Conservation (phyloP, 1,284 basidiomycete genomes). For the Golubevia sp. region DNA sequence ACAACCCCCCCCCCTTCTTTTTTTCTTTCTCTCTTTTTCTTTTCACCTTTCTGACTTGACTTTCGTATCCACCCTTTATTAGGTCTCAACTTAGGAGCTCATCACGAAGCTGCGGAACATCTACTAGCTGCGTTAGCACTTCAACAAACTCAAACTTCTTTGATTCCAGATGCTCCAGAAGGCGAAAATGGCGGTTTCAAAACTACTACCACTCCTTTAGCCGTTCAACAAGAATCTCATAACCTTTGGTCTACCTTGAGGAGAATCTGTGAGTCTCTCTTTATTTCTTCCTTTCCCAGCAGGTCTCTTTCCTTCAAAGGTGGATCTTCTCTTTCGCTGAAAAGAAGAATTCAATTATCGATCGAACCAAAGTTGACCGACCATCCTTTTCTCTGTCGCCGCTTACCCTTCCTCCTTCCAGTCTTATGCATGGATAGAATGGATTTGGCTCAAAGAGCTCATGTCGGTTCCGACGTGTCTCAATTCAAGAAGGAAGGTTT, state of each 20-base stretch:
- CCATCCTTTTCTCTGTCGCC: constrained; percentile 5
- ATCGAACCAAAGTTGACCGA: too few species aligned
- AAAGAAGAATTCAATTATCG: too few species aligned
- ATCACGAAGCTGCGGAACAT: constrained; percentile 95
- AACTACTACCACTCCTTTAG: constrained; percentile 29
- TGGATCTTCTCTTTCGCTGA: neutral
- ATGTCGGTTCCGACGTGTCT: constrained; percentile 68
- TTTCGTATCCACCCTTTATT: constrained; percentile 16
- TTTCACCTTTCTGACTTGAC: constrained; percentile 4
- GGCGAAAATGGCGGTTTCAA: constrained; percentile 23
- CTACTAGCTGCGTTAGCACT: constrained; percentile 88
- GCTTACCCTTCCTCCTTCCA: neutral
- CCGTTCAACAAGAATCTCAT: constrained; percentile 51
- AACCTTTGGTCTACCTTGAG: constrained; percentile 92
- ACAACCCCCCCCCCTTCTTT: neutral
- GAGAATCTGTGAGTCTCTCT: constrained; percentile 66
- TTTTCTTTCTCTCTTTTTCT: constrained; percentile 5
- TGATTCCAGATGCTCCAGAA: constrained; percentile 43
- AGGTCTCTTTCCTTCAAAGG: neutral
- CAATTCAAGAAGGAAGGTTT: constrained; percentile 79
- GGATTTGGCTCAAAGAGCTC: constrained; percentile 66
- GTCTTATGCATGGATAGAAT: constrained; percentile 62
- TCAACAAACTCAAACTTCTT: constrained; percentile 66
- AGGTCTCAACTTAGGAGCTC: constrained; percentile 93
- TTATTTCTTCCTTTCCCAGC: neutral